phyloP scores from a whole-genome alignment of 1,284 basidiomycete species.

The Irpex lacteus region DNA sequence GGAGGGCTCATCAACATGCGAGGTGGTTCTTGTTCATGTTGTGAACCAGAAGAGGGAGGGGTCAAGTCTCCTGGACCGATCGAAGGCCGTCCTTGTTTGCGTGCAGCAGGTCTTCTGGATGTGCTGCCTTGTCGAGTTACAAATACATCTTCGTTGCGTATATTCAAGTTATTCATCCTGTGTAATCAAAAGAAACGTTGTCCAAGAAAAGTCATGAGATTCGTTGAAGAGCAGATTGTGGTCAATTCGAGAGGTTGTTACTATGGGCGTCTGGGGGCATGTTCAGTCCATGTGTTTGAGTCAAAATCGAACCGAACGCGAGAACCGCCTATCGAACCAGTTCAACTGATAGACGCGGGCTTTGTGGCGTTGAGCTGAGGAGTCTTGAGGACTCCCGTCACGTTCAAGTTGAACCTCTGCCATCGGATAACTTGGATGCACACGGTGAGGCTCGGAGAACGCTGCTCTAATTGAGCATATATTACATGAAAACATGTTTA shows the following conservation, averaged over 20 bases:
- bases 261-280: not conserved
- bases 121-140: not conserved
- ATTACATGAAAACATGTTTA: too few relatives aligned
- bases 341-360: not conserved
- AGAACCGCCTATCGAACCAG: not conserved
- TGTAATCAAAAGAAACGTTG: not conserved
- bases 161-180: not conserved
- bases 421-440: too few relatives aligned
- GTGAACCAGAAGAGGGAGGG: constrained; percentile 26
- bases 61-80: constrained; percentile 26
- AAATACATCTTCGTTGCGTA: not conserved
- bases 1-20: constrained; percentile 43
- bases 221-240: not conserved
- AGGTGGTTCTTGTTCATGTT: constrained; percentile 22
- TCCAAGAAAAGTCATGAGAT: not conserved
- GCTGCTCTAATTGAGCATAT: too few relatives aligned
- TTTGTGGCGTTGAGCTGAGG: not conserved
- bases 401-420: too few relatives aligned
- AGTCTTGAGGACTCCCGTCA: too few relatives aligned
- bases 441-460: too few relatives aligned
- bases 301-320: not conserved
- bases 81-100: not conserved
- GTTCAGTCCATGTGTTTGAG: not conserved
- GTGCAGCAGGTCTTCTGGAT: not conserved
- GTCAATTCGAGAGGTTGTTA: not conserved